Evolutionary conservation across 306 rosid species (phyloP).

Genomic region (Lagenaria siceraria): DNA sequence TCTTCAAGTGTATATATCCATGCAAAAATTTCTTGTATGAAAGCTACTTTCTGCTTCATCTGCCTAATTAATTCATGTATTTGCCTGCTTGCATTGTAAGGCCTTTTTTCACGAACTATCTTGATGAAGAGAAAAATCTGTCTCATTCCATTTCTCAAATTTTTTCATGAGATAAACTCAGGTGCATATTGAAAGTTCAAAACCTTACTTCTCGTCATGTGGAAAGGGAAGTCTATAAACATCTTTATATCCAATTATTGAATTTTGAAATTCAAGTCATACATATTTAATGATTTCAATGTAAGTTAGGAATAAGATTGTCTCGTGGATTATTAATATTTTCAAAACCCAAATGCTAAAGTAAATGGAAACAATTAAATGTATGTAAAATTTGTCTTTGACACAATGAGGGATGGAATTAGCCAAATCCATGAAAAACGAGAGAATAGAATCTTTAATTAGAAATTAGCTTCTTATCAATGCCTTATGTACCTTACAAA

Average conservation of each 20-base stretch:
- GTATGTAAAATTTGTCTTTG: not conserved
- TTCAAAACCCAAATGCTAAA: not conserved
- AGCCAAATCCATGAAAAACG: not conserved
- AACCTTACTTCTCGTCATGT: not conserved
- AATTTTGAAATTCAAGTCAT: not conserved
- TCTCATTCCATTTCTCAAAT: not conserved
- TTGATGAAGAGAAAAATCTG: not conserved
- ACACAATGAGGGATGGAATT: not conserved
- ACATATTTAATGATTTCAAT: not conserved
- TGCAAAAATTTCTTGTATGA: constrained; percentile 39
- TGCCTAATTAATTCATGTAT: not conserved
- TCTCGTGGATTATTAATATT: not conserved
- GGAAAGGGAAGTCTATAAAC: not conserved
- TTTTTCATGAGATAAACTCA: not conserved
- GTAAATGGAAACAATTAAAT: not conserved
- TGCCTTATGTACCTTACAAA: not conserved
- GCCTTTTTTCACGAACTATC: constrained; percentile 1
- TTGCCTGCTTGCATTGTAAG: constrained; percentile 17
- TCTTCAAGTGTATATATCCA: constrained; percentile 45
- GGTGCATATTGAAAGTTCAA: not conserved
- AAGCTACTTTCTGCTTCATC: constrained; percentile 28
- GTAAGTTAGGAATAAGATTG: not conserved
- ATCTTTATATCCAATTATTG: not conserved
- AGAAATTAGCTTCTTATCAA: not conserved
- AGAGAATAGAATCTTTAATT: not conserved